phyloP scores from a whole-genome alignment of 345 rosid genomes.

The Durio zibethinus region DNA sequence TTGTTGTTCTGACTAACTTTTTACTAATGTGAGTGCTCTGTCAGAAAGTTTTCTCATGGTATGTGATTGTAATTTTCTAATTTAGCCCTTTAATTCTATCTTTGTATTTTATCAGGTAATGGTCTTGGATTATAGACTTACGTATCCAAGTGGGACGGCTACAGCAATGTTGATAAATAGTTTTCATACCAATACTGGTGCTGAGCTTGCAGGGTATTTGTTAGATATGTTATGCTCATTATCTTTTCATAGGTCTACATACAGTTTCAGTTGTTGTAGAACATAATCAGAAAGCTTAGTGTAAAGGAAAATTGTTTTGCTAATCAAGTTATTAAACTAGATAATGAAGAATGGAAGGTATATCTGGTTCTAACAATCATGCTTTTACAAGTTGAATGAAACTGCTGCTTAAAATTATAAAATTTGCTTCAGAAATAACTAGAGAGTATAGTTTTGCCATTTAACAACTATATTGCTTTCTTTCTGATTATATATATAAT shows the following conservation, averaged over 20 bases:
- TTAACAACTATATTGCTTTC: not conserved
- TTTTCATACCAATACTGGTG: slow-evolving; percentile 81
- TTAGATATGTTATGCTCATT: not conserved
- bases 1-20: not conserved
- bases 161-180: slow-evolving; percentile 95
- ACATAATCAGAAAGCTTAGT: not conserved
- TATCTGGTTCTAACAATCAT: not conserved
- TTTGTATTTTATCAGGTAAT: slow-evolving; percentile 47
- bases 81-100: slow-evolving; percentile 2
- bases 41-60: not conserved
- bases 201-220: slow-evolving; percentile 86
- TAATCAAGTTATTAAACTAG: not conserved
- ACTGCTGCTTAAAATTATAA: not conserved
- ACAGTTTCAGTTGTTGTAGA: slow-evolving; percentile 8
- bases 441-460: not conserved
- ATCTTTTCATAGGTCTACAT: not conserved
- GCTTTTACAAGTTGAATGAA: not conserved
- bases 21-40: not conserved
- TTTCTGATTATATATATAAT: not conserved
- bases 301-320: not conserved
- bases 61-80: not conserved
- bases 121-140: slow-evolving; percentile 87
- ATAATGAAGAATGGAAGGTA: not conserved
- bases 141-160: slow-evolving; percentile 96
- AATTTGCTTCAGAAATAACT: not conserved